Percentiles rank a stretch among this genome's conserved stretches.
These are phyloP conservation scores for Clitoria ternatea DNA, from an alignment of 306 rosid species.

Conservation along the genomic window DNA sequence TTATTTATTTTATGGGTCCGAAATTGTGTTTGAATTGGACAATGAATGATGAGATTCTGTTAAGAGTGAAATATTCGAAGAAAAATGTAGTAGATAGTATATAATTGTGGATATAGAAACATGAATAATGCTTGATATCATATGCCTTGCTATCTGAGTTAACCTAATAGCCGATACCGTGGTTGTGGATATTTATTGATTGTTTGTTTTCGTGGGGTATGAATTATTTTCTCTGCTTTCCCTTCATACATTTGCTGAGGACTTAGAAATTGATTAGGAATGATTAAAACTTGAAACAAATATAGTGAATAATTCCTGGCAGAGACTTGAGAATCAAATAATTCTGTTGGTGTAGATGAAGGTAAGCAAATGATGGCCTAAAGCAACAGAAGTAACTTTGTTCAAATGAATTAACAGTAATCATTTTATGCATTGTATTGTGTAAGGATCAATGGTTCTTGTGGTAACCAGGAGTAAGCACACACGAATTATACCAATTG, in stretches of 20 bases:
- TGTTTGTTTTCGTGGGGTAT: neutral
- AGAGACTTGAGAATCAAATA: neutral
- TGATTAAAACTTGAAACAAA: neutral
- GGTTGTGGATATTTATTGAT: neutral
- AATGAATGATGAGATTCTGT: constrained; percentile 1
- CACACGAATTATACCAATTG: neutral
- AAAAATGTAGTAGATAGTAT: neutral
- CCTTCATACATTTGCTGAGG: constrained; percentile 5
- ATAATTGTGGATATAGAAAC: neutral
- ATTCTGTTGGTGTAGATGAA: neutral
- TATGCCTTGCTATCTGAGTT: neutral
- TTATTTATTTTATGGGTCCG: neutral
- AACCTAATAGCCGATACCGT: neutral
- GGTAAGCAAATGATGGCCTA: neutral
- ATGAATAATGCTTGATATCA: neutral
- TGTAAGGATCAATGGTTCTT: neutral
- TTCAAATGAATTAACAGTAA: neutral
- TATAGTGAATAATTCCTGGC: neutral
- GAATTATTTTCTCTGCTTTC: neutral
- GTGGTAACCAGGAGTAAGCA: neutral
- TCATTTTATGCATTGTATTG: neutral
- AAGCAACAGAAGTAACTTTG: neutral
- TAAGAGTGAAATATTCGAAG: neutral
- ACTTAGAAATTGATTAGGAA: neutral
- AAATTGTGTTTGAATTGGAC: neutral